Evolutionary conservation across 1,284 basidiomycete genomes (phyloP).

Genomic region (Moesziomyces parantarcticus): DNA sequence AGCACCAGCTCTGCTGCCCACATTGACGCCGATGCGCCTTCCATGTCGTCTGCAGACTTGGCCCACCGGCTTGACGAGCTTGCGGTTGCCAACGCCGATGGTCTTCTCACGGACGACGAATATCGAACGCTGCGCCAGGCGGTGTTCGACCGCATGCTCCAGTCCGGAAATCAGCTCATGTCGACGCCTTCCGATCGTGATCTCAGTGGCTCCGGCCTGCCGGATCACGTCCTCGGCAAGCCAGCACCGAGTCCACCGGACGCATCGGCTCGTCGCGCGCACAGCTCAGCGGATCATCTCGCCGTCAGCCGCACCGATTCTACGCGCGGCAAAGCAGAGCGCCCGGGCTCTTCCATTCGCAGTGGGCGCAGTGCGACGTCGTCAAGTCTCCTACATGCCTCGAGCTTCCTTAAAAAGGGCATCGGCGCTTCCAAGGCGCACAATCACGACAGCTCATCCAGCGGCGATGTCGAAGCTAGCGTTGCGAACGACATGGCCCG

Average conservation of each 20-base stretch:
- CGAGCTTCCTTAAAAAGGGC: conserved; percentile 9
- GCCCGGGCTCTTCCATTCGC: conserved; percentile 14
- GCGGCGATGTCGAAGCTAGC: not conserved
- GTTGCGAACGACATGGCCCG: not conserved
- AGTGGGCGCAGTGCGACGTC: conserved; percentile 22
- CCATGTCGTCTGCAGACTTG: conserved; percentile 38
- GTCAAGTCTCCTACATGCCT: conserved; percentile 24
- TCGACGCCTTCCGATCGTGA: conserved; percentile 16
- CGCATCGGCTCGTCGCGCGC: not conserved
- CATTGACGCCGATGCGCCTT: conserved; percentile 15
- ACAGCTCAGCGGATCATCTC: conserved; percentile 4
- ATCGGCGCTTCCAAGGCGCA: not conserved
- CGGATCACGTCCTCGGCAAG: not conserved
- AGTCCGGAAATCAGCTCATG: conserved; percentile 27
- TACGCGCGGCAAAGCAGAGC: conserved; percentile 13
- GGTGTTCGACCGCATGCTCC: conserved; percentile 53
- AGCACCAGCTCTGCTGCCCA: not conserved
- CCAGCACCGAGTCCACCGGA: not conserved
- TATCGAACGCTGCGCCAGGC: conserved; percentile 53
- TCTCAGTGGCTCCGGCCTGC: conserved; percentile 11
- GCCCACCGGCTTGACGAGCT: conserved; percentile 57
- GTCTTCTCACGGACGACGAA: conserved; percentile 55
- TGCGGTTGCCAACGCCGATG: conserved; percentile 58
- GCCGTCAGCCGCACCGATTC: conserved; percentile 11
- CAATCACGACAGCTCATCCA: not conserved